Evolutionary conservation across 2,329 filamentous ascomycete species (phyloP), one percentile per base, ranked within the genome.

Genomic region (Domatiomyces catenatus): DNA sequence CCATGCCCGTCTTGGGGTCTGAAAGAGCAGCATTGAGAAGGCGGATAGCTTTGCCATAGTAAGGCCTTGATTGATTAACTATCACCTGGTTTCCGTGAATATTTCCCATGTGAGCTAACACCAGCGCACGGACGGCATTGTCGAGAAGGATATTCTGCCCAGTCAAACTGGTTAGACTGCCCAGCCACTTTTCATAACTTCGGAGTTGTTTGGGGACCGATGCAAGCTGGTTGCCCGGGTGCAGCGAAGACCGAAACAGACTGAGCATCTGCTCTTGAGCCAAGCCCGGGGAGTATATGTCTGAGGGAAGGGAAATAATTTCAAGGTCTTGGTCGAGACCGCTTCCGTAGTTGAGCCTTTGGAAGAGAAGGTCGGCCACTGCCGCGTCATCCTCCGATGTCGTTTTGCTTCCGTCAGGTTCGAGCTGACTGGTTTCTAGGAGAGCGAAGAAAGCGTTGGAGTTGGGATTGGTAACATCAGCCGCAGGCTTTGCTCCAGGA

Each of bases 31-130:
- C 56, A 20, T 62, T 60, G 4, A 67, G 57, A 36, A 63, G 59
- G 1, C 58, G 49, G 12, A 69, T 55, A 1, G 65, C 60, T 18
- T 61, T 50, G 3, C 62, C 60, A 50, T 68, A 67, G 44, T 60
- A 61, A n/a, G 56, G 58, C 36, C 62, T 57, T 8, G 63, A 62
- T 44, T 61, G 56, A 49, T 61, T 55, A 6, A 65, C 52, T 2
- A 52, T 56, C 1, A 36, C 19, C 39, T 63, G 59, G 10, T 53
- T 52, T 46, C 54, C 49, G 26, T 63, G 56, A 3, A 55, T 48
- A 19, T 60, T 56, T 6, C 60, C 61, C 46, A 66, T 55, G 52
- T 64, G 63, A 8, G 62, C 58, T 8, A 61, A 52, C 18, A 61
- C 63, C 24, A 65, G 54, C 46, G 61, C 61, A 46, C 59, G 59